Conservation (phyloP, 129 eudicot genomes). For the Chrysanthemum seticuspe region DNA sequence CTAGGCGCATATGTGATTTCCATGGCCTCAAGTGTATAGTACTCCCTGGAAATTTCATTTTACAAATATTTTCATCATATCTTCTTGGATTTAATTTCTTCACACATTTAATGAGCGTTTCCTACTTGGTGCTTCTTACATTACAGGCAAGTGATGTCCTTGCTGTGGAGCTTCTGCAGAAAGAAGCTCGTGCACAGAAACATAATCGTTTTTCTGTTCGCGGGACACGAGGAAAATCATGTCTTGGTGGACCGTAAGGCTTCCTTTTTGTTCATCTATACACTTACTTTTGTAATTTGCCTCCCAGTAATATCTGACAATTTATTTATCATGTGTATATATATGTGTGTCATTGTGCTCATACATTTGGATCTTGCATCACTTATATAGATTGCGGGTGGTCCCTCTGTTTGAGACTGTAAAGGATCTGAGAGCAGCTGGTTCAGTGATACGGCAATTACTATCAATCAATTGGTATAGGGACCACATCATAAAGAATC, state of each 20-base stretch:
- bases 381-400: conserved; percentile 69
- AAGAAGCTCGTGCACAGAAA: conserved; percentile 49
- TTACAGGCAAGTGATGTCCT: conserved; percentile 97
- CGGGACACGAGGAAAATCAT: conserved; percentile 77
- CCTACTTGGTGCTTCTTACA: conserved; percentile 18
- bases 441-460: conserved; percentile 71
- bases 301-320: neutral
- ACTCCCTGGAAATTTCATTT: neutral
- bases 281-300: neutral
- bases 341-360: conserved; percentile 4
- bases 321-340: neutral
- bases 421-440: conserved; percentile 90
- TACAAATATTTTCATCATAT: neutral
- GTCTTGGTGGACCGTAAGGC: conserved; percentile 76
- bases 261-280: conserved; percentile 12
- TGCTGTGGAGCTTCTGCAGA: conserved; percentile 96
- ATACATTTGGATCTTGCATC: conserved; percentile 16
- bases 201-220: conserved; percentile 46
- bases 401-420: conserved; percentile 95
- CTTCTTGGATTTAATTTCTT: neutral
- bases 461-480: conserved; percentile 86
- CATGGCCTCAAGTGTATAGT: conserved; percentile 90
- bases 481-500: conserved; percentile 72
- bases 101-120: neutral
- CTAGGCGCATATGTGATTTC: conserved; percentile 97